Evolutionary conservation across 2,329 filamentous ascomycete species (phyloP).

Genomic region (Amylocarpus encephaloides): DNA sequence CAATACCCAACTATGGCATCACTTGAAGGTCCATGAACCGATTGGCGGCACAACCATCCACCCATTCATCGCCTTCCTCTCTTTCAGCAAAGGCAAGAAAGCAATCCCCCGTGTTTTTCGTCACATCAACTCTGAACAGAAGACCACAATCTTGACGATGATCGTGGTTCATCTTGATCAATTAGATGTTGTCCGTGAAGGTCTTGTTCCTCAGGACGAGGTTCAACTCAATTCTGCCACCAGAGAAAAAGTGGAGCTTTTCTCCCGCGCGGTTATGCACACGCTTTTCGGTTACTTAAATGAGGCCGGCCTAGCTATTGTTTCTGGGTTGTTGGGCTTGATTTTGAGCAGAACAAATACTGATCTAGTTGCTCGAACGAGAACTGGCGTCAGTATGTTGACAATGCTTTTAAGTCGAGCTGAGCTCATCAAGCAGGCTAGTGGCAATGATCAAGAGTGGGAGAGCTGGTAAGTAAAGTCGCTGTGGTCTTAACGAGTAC

Average conservation of each 20-base stretch:
- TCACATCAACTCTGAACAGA: slow-evolving; percentile 85
- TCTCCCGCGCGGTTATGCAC: slow-evolving; percentile 81
- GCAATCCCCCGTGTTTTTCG: slow-evolving; percentile 91
- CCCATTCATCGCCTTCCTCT: slow-evolving; percentile 93
- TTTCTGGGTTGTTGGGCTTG: slow-evolving; percentile 81
- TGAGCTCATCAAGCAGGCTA: slow-evolving; percentile 82
- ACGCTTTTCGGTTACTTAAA: slow-evolving; percentile 84
- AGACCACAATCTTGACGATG: slow-evolving; percentile 92
- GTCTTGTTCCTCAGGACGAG: slow-evolving; percentile 67
- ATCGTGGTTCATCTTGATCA: slow-evolving; percentile 90
- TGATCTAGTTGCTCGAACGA: slow-evolving; percentile 75
- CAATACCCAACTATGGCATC: slow-evolving; percentile 75
- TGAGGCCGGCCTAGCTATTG: slow-evolving; percentile 83
- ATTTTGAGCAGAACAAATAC: slow-evolving; percentile 72
- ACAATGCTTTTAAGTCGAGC: slow-evolving; percentile 93
- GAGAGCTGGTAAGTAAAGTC: slow-evolving; percentile 62
- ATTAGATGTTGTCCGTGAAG: slow-evolving; percentile 80
- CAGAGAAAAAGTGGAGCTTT: slow-evolving; percentile 89
- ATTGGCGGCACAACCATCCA: slow-evolving; percentile 73
- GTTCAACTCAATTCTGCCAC: slow-evolving; percentile 65
- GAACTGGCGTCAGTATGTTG: slow-evolving; percentile 81
- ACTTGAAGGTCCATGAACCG: slow-evolving; percentile 88
- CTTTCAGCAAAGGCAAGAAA: slow-evolving; percentile 93
- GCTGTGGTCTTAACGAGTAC: slow-evolving; percentile 9
- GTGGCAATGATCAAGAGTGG: slow-evolving; percentile 65